Conservation (phyloP, 495 filamentous ascomycete genomes). For the Trichoderma erinaceum region DNA sequence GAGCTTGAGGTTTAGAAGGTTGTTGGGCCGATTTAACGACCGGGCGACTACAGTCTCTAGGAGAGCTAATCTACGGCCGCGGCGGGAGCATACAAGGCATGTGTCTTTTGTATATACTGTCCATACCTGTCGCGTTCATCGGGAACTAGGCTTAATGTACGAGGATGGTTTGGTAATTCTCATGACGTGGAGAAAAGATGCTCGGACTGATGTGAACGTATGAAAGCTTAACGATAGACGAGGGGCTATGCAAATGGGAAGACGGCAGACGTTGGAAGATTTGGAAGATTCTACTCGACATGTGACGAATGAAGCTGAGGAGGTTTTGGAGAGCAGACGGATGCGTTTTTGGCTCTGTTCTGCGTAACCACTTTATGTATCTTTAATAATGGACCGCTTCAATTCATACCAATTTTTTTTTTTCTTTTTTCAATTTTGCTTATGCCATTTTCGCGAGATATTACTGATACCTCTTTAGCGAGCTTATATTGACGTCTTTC, state of each 20-base stretch:
- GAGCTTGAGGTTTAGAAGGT: background rate
- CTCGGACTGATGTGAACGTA: background rate
- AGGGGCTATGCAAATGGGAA: background rate
- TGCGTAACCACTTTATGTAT: slow-evolving; percentile 3
- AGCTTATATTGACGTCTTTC: background rate
- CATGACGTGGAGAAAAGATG: background rate
- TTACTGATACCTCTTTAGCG: too few relatives aligned
- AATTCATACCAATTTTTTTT: background rate
- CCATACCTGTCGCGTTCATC: slow-evolving; percentile 1
- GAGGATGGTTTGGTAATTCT: background rate
- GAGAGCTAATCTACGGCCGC: background rate
- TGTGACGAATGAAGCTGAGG: background rate
- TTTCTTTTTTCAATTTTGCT: background rate
- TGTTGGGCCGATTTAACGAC: background rate
- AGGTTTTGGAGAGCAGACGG: background rate
- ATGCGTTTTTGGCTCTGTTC: background rate
- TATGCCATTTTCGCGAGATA: too few relatives aligned
- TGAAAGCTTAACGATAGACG: background rate
- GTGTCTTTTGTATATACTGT: slow-evolving; percentile 14
- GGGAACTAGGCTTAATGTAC: background rate
- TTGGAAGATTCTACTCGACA: background rate
- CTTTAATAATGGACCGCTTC: slow-evolving; percentile 10
- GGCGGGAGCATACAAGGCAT: slow-evolving; percentile 11
- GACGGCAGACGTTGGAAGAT: background rate
- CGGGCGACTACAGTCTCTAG: background rate